Conservation (phyloP, 331 rosid species). For the Stylosanthes scabra region DNA sequence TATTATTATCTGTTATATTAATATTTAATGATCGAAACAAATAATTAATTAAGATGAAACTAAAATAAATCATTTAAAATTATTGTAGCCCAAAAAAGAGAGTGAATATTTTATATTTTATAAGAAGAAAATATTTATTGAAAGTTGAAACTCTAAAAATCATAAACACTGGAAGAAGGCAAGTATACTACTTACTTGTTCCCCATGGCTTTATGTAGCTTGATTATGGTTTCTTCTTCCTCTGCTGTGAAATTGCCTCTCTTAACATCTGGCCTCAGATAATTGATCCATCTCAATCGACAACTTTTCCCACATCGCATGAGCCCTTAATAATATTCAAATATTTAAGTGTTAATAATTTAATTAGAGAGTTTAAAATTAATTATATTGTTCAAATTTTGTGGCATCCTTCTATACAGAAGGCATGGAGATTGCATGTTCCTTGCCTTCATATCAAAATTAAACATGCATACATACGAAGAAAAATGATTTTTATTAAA, state of each 20-base stretch:
- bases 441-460: background rate
- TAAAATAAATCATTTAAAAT: no score
- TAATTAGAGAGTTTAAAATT: background rate
- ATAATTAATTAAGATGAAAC: no score
- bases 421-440: slow-evolving; percentile 30
- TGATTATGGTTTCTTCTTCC: slow-evolving; percentile 75
- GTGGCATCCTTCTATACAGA: slow-evolving; percentile 4
- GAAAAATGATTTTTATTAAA: no score
- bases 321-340: slow-evolving; percentile 54
- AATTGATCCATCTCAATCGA: slow-evolving; percentile 97
- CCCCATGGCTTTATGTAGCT: slow-evolving; percentile 66
- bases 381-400: background rate
- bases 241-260: slow-evolving; percentile 77
- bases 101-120: no score
- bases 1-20: no score
- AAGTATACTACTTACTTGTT: slow-evolving; percentile 63
- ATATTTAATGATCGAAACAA: no score
- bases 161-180: no score
- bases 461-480: no score
- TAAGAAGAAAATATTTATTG: no score
- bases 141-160: no score
- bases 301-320: slow-evolving; percentile 93
- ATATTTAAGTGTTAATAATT: background rate
- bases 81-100: no score
- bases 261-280: slow-evolving; percentile 92